phyloP scores from a whole-genome alignment of 1,284 basidiomycete genomes.

The Cryptococcus sp. region DNA sequence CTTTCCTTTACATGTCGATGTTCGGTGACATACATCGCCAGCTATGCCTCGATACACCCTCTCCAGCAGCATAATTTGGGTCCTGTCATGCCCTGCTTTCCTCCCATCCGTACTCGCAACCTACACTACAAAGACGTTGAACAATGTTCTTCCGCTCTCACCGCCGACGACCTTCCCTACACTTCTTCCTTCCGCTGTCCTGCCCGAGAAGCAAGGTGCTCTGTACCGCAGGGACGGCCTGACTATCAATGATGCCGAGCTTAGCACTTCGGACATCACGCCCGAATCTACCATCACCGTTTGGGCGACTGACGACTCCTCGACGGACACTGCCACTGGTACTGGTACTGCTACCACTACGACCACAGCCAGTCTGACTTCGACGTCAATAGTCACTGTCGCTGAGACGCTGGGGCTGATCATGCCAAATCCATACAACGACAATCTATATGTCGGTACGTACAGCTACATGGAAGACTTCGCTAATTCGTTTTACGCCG shows the following conservation, averaged over 20 bases:
- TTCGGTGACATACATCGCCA: too few species aligned
- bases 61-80: too few species aligned
- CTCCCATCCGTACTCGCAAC: too few species aligned
- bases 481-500: conserved; percentile 8
- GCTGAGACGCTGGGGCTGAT: conserved; percentile 46
- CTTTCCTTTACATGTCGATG: too few species aligned
- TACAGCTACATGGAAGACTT: not conserved
- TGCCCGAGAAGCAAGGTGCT: not conserved
- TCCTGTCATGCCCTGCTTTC: too few species aligned
- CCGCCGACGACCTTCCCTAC: not conserved
- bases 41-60: too few species aligned
- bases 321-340: conserved; percentile 1
- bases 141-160: conserved; percentile 9
- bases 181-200: not conserved
- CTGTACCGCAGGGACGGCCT: too few species aligned
- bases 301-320: not conserved
- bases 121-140: conserved; percentile 8
- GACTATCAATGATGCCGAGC: not conserved
- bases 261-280: not conserved
- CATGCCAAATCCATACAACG: conserved; percentile 47
- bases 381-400: conserved; percentile 31
- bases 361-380: conserved; percentile 11
- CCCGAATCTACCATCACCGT: conserved; percentile 1
- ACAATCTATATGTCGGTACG: conserved; percentile 39
- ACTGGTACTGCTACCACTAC: not conserved